phyloP scores from a whole-genome alignment of 192 early-diverging fungal genomes.

The Kickxella alabastrina region DNA sequence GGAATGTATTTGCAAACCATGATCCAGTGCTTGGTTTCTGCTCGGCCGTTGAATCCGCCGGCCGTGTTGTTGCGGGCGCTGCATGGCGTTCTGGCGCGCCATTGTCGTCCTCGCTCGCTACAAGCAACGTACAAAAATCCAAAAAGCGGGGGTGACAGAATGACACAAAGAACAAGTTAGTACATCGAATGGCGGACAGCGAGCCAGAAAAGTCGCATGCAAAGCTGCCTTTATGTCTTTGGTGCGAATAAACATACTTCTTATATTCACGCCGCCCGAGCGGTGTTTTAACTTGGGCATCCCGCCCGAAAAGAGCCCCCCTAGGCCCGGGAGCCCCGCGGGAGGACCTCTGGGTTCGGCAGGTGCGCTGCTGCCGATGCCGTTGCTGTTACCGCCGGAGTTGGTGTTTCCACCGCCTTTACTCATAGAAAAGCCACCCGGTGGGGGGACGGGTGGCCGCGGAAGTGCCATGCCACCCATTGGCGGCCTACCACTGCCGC shows the following conservation, averaged over 20 bases:
- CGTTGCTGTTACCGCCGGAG: conserved; percentile 33
- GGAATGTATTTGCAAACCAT: conserved; percentile 34
- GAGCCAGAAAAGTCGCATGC: too few relatives aligned
- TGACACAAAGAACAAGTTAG: too few relatives aligned
- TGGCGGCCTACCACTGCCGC: conserved; percentile 30
- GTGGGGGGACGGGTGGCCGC: conserved; percentile 27
- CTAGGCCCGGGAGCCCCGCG: conserved; percentile 51
- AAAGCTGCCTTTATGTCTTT: too few relatives aligned
- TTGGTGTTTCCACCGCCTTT: conserved; percentile 20
- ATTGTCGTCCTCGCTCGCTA: conserved; percentile 34
- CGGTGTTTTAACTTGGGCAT: conserved; percentile 67
- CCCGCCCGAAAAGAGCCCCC: conserved; percentile 63
- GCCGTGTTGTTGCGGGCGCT: conserved; percentile 1
- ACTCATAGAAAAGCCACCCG: conserved; percentile 2
- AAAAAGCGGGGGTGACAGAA: not conserved
- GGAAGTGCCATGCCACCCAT: conserved; percentile 32
- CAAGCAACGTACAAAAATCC: conserved; percentile 5
- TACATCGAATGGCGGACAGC: too few relatives aligned
- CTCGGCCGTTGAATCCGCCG: not conserved
- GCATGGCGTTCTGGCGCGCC: not conserved
- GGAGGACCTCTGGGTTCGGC: conserved; percentile 14
- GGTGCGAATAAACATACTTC: too few relatives aligned
- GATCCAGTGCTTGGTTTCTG: conserved; percentile 25
- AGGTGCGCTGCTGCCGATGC: conserved; percentile 19
- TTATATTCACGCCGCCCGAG: conserved; percentile 53